Evolutionary conservation across 805 yeast genomes (phyloP).

Genomic region (Teunomyces atbi): DNA sequence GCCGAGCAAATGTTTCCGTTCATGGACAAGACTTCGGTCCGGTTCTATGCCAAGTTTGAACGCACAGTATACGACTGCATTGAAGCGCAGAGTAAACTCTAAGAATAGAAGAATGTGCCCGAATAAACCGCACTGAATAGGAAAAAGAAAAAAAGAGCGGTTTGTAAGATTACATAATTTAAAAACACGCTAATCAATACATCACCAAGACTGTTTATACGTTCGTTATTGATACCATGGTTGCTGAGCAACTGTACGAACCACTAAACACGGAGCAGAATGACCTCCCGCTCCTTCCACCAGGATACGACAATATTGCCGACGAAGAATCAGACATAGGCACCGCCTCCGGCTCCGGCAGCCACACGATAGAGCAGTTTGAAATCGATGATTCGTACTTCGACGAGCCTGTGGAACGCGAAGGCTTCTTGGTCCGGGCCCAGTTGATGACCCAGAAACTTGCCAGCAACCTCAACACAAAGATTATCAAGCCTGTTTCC

Average conservation of each 20-base stretch:
- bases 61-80: slow-evolving; percentile 22
- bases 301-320: slow-evolving; percentile 9
- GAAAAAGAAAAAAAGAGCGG: no score
- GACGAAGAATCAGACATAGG: slow-evolving; percentile 1
- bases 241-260: slow-evolving; percentile 3
- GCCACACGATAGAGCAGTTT: slow-evolving; percentile 27
- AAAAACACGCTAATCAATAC: neutral
- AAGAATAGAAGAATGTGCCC: no score
- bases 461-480: slow-evolving; percentile 34
- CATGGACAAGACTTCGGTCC: slow-evolving; percentile 21
- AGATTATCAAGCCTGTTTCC: slow-evolving; percentile 42
- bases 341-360: slow-evolving; percentile 2
- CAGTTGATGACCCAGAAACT: slow-evolving; percentile 33
- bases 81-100: neutral
- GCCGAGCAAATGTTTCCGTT: slow-evolving; percentile 38
- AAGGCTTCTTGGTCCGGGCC: slow-evolving; percentile 34
- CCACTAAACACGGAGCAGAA: neutral
- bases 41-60: slow-evolving; percentile 23
- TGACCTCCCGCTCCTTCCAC: slow-evolving; percentile 12
- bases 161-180: neutral
- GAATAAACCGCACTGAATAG: no score
- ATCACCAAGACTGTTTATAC: neutral
- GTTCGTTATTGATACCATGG: neutral
- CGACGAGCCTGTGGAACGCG: slow-evolving; percentile 17
- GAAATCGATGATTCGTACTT: slow-evolving; percentile 33